Conservation (phyloP, 2,329 filamentous ascomycete genomes). For the Aspergillus phoenicis region DNA sequence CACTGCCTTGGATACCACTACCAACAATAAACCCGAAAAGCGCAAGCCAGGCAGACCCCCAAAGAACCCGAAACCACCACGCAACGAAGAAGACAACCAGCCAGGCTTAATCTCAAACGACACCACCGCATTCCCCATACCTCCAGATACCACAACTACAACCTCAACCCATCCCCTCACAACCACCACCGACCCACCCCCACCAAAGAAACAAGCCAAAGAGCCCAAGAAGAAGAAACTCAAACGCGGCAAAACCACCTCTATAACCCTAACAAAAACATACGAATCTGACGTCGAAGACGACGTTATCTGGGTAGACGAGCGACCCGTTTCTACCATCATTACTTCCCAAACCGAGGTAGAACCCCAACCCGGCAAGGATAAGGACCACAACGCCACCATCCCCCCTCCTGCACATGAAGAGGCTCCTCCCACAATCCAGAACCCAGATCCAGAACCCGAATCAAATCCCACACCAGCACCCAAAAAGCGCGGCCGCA, state of each 20-base stretch:
- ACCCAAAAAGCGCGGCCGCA: slow-evolving; percentile 48
- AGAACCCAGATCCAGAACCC: no score
- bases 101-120: background rate
- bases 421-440: background rate
- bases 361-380: background rate
- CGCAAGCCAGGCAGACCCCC: slow-evolving; percentile 24
- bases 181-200: background rate
- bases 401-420: background rate
- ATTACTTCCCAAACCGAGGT: slow-evolving; percentile 8
- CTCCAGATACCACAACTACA: background rate
- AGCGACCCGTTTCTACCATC: slow-evolving; percentile 21
- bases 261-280: slow-evolving; percentile 34
- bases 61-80: slow-evolving; percentile 15
- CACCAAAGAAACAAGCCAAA: slow-evolving; percentile 20
- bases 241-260: slow-evolving; percentile 49
- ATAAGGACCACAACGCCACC: background rate
- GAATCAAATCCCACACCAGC: background rate
- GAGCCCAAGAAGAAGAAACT: slow-evolving; percentile 46
- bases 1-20: background rate
- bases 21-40: slow-evolving; percentile 20
- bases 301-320: slow-evolving; percentile 47
- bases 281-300: slow-evolving; percentile 38
- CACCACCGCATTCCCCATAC: background rate
- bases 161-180: background rate
- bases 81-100: background rate